Base-by-base conservation (phyloP, 805 yeast species). In the Isabelozyma gotoi region DNA sequence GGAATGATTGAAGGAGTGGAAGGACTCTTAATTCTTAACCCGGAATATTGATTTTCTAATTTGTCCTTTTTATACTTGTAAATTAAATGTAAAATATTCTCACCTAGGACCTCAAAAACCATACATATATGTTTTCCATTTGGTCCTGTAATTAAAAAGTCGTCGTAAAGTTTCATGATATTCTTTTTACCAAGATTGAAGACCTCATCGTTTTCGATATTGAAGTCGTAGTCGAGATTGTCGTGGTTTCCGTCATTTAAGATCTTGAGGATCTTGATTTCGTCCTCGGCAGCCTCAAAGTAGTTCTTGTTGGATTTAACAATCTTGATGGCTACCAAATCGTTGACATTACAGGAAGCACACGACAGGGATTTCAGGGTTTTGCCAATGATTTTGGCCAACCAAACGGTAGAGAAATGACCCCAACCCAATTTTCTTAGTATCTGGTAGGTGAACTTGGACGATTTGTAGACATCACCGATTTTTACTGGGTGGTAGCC, bases 361-460 rank as follows among this genome's bases (percentile, higher is more conserved):
- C 11, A 16, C 7, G 8, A 24, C 4, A 24, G 29, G n/a, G n/a
- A 24, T 24, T 24, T n/a, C 6, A n/a, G 7, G 29, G 29, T 1
- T 24, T 36, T 37, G 41, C 75, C 77, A 40, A 57, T 20, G 14
- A 48, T 36, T 34, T 51, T 56, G 1, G 85, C 85, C 20, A 82
- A 59, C 87, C 87, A 82, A n/a, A 82, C 88, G 1, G 87, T 81
- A 33, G 84, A 78, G 52, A 82, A 82, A 54, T 82, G 85, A 29
- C 88, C 88, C 85, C 85, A 81, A 2, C 88, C 88, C 7, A 82
- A 63, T 57, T 82, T 82, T 20, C 85, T 63, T 16, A 78, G 65
- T 19, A 81, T 62, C 7, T 64, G 55, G 56, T 81, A 81, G 2
- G 63, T 53, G 41, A 57, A 51, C 33, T 53, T 59, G 38, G 66